Evolutionary conservation across 768 basidiomycete genomes (phyloP).

Genomic region (Agaricus blazei): DNA sequence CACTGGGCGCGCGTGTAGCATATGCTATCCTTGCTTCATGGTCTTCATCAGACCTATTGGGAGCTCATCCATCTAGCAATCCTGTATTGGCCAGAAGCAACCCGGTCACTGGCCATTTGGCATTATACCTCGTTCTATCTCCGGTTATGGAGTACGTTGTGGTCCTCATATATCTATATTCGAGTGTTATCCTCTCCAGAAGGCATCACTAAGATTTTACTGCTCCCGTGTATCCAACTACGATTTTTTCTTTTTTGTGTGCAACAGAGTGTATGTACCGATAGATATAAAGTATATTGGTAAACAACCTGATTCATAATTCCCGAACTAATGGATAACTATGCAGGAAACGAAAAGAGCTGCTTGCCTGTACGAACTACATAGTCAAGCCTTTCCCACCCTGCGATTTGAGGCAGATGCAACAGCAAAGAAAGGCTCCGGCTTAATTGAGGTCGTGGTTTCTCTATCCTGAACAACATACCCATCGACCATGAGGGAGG

Average conservation of each 20-base stretch:
- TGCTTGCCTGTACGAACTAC: conserved; percentile 48
- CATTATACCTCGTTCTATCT: conserved; percentile 52
- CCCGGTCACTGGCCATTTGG: conserved; percentile 51
- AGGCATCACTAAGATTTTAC: conserved; percentile 18
- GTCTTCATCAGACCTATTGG: conserved; percentile 45
- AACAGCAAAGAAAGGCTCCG: conserved; percentile 56
- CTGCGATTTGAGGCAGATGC: conserved; percentile 32
- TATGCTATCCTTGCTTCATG: conserved; percentile 58
- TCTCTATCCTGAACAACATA: conserved; percentile 46
- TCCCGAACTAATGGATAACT: not conserved
- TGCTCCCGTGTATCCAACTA: not conserved
- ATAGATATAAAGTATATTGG: not conserved
- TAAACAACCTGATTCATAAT: not conserved
- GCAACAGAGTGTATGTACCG: conserved; percentile 1
- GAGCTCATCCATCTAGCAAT: conserved; percentile 30
- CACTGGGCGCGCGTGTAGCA: conserved; percentile 51
- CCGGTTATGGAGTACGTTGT: conserved; percentile 56
- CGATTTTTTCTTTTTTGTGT: not conserved
- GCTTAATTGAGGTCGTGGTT: conserved; percentile 67
- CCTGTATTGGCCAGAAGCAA: conserved; percentile 49
- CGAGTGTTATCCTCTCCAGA: conserved; percentile 37
- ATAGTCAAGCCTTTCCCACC: conserved; percentile 72
- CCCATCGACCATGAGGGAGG: conserved; percentile 41
- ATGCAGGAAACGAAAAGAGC: too few relatives aligned
- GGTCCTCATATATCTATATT: conserved; percentile 41